Evolutionary conservation across 371 early-diverging fungal species (phyloP), one percentile per base, ranked within the genome.

Genomic region (Mortierella sp.): DNA sequence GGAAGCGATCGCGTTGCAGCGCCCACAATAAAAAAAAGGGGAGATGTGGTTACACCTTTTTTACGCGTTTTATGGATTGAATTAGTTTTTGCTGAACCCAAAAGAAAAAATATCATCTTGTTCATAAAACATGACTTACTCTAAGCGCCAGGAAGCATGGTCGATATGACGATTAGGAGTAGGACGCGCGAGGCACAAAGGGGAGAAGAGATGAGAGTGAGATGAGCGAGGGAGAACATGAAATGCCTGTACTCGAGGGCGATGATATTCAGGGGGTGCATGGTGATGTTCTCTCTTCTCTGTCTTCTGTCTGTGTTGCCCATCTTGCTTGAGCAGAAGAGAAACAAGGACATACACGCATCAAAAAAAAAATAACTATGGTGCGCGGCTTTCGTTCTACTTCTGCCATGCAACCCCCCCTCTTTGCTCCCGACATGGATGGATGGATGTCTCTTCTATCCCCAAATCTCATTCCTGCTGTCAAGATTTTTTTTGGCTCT

Each of bases 361-460:
- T 16, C 4, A 48, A 48, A 7, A 16, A n/a, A n/a, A 48, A 4
- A 29, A 11, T 31, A 31, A 58, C 61, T 58, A 22, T 19, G 34
- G 19, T 34, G 29, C 16, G 55, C 55, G 55, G 34, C 61, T 22
- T 58, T 16, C 34, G 31, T 16, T n/a, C 22, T n/a, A 48, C 48
- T 48, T 58, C 37, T 19, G 7, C 37, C 8, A 58, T 58, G 61
- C 61, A 34, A 34, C 19, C 34, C 37, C 29, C 19, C 24, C 13
- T 53, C 34, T 58, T 58, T 34, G 61, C 61, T 58, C 61, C 34
- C 61, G 61, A 58, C 61, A 58, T 55, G 55, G 29, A 58, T 58
- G 37, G 22, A 6, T 31, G 61, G 16, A 5, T 58, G 16, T 24
- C 24, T 47, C 9, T 19, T 58, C 37, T 58, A 19, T 58, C 61